Base-by-base conservation (phyloP, 768 basidiomycete genomes). In the Mycena albidolilacea region DNA sequence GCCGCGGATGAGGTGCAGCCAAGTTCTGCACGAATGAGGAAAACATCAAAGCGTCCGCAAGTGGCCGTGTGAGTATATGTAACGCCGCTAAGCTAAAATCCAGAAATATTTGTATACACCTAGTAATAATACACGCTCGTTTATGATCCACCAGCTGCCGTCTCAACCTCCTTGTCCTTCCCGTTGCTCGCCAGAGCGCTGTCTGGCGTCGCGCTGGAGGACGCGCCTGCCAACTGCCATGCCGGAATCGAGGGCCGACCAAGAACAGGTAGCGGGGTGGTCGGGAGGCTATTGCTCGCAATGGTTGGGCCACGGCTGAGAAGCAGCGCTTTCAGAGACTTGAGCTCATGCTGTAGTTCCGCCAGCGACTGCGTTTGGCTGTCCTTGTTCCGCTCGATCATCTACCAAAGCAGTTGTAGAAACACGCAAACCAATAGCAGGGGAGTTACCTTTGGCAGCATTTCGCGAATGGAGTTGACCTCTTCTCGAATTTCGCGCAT, bases 351-450 rank as follows among this genome's bases (percentile, higher is more conserved):
- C 77, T 98, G 97, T 14, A 99, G 87, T 77, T 98, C 97, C 65
- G 88, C 84, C 15, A 98, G 86, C 1, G 96, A 95, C 71, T 93
- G 91, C 23, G 90, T 88, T 81, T 98, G 96, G 15, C 90, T 88
- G 67, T 95, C 93, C 80, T 96, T 95, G 80, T 93, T 95, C 84
- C 95, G 97, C 68, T 98, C 95, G 65, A 98, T 93, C 94, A 98
- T 95, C 97, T 99, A 74, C 65, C 48, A 15, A 59, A 10, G 70
- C 41, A 64, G 35, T 71, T 52, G 37, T 38, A n/a, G 48, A 43
- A 71, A 39, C 71, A 38, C 12, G 59, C 8, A 48, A 66, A n/a
- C 14, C 59, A 54, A 72, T 67, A 6, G 67, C 64, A 73, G n/a
- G 37, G 11, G 14, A 78, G 84, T 37, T 73, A 97, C 98, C 90